phyloP scores from a whole-genome alignment of 2,329 filamentous ascomycete species.

The Tolypocladium tropicale region DNA sequence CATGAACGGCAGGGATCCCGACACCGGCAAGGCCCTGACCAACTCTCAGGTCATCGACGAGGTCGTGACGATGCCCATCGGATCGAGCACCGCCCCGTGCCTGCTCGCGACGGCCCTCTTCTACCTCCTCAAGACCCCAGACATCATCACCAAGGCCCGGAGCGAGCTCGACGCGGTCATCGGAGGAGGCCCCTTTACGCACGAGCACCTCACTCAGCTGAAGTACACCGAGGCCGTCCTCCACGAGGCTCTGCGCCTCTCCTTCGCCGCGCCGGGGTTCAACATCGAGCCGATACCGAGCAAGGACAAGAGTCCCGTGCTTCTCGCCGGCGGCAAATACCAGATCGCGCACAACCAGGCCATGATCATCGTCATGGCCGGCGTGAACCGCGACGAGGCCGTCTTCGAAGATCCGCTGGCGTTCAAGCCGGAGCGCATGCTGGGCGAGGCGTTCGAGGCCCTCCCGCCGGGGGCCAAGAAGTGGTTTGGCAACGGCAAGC shows the following conservation, averaged over 20 bases:
- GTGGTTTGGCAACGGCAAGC: constrained; percentile 42
- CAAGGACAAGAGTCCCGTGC: constrained; percentile 31
- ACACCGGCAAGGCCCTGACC: constrained; percentile 46
- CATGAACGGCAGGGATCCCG: constrained; percentile 47
- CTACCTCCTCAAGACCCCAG: constrained; percentile 40
- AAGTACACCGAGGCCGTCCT: constrained; percentile 44
- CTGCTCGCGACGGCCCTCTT: constrained; percentile 35
- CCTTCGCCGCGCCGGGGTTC: constrained; percentile 43
- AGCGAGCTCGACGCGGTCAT: constrained; percentile 43
- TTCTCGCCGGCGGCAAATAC: constrained; percentile 37
- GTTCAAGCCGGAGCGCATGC: constrained; percentile 39
- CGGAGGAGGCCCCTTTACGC: constrained; percentile 30
- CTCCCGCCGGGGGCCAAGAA: constrained; percentile 35
- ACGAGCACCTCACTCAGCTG: constrained; percentile 39
- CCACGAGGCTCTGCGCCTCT: constrained; percentile 43
- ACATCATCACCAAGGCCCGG: constrained; percentile 36
- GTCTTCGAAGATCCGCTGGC: constrained; percentile 36
- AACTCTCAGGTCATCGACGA: constrained; percentile 56
- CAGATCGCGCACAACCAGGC: constrained; percentile 36
- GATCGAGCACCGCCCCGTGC: constrained; percentile 38
- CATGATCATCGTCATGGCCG: constrained; percentile 38
- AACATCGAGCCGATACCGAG: constrained; percentile 37
- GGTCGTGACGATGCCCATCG: constrained; percentile 57
- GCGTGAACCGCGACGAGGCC: constrained; percentile 37
- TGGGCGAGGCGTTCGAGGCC: constrained; percentile 30